A percentile compares a stretch with the other conserved stretches of the same genome.
Evolutionary conservation across 1,139 yeast genomes (phyloP).

Genomic region (Suzukiozyma palmioleophila): DNA sequence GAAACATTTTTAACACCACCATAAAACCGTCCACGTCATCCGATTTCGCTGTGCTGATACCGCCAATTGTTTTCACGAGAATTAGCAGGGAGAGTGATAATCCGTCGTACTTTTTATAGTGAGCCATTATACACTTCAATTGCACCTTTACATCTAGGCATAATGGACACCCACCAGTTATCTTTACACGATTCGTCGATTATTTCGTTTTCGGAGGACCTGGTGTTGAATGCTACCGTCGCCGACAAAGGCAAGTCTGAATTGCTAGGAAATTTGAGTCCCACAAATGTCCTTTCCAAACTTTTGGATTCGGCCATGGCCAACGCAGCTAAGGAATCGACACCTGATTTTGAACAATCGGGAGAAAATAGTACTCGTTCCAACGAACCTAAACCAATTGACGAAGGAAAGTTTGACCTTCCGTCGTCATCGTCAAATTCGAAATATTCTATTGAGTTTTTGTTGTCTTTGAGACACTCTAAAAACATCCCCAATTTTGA

Average conservation of each 20-base stretch:
- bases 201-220: conserved; percentile 15
- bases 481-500: conserved; percentile 30
- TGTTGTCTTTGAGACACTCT: conserved; percentile 30
- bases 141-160: neutral
- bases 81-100: too few relatives aligned
- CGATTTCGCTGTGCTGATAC: too few relatives aligned
- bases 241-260: conserved; percentile 6
- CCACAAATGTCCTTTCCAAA: conserved; percentile 39
- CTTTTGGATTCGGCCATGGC: conserved; percentile 42
- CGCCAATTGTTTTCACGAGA: too few relatives aligned
- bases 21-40: too few relatives aligned
- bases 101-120: too few relatives aligned
- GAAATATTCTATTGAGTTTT: conserved; percentile 36
- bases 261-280: conserved; percentile 15
- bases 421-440: conserved; percentile 5
- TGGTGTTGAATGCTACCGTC: conserved; percentile 4
- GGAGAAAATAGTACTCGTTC: conserved; percentile 5
- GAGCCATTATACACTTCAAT: too few relatives aligned
- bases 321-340: conserved; percentile 45
- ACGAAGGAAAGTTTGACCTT: too few relatives aligned
- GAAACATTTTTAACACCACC: too few relatives aligned
- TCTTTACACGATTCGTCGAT: conserved; percentile 32
- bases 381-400: conserved; percentile 11
- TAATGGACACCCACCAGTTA: conserved; percentile 7
- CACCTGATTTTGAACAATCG: conserved; percentile 31